Base-by-base conservation (phyloP, 331 rosid species). In the Cydonia oblonga region DNA sequence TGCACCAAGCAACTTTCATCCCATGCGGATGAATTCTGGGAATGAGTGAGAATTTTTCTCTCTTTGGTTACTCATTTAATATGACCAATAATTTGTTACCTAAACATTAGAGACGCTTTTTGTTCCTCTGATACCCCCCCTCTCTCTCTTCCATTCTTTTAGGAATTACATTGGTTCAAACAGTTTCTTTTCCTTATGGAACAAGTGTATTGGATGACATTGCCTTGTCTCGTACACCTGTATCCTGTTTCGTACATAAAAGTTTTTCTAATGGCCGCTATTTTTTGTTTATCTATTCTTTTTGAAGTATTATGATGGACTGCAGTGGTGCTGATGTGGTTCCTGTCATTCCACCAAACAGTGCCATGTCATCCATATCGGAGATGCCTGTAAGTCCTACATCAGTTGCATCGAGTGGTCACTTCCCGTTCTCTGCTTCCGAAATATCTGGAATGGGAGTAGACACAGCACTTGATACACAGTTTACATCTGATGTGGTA, bases 341-440 rank as follows among this genome's bases (percentile, higher is more conserved):
- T 78, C 90, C 87, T 24, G 79, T 78, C n/a, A 84, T 86, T 77
- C 98, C 92, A 23, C 93, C 90, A 57, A 93, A 81, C 38, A 74
- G 92, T 38, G 73, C 74, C 11, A 90, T 87, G 89, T 79, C 96
- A 53, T 78, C 96, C 30, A 76, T 86, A 85, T 87, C 98, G 26
- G 97, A 90, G 78, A 93, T 93, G 87, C 90, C 96, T 12, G 86
- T 90, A 78, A 95, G 99, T 82, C 99, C 99, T 11, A 84, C 96
- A 51, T 95, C 99, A 53, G 99, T 90, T 42, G 96, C 99, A 67
- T 91, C 99, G 38, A 91, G 97, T 44, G 97, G 99, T 42, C 99
- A 91, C 90, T 88, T 95, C 82, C 96, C 99, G 53, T 95, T 91
- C 82, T 84, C 92, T 19, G 90, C 97, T n/a, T 87, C 99, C 6